Evolutionary conservation across 352 stramenopile species (phyloP).

Genomic region (Sclerospora graminicola): DNA sequence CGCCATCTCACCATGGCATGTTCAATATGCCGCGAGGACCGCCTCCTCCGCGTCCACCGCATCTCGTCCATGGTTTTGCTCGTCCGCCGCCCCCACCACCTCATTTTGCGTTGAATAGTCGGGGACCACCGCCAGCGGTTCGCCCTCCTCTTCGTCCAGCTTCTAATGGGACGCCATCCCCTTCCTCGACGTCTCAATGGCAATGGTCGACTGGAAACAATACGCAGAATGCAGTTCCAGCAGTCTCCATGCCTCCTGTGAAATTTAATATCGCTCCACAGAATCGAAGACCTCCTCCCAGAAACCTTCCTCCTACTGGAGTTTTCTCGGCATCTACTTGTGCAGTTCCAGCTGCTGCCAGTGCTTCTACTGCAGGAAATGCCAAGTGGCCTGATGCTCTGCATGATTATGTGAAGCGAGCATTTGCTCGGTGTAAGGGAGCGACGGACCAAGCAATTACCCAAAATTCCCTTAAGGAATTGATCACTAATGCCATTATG

Average conservation of each 20-base stretch:
- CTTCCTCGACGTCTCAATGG: constrained; percentile 31
- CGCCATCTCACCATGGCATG: constrained; percentile 15
- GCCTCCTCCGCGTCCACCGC: constrained; percentile 10
- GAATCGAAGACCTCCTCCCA: constrained; percentile 7
- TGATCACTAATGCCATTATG: constrained; percentile 80
- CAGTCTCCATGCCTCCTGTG: constrained; percentile 26
- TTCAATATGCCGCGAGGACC: constrained; percentile 14
- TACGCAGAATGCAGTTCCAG: not conserved
- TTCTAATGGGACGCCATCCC: constrained; percentile 9
- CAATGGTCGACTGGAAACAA: constrained; percentile 51
- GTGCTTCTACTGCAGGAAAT: constrained; percentile 20
- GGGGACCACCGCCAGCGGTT: constrained; percentile 22
- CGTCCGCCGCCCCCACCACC: constrained; percentile 12
- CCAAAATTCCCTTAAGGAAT: constrained; percentile 69
- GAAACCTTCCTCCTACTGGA: constrained; percentile 12
- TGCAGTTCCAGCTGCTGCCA: constrained; percentile 2
- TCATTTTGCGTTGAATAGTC: constrained; percentile 13
- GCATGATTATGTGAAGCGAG: constrained; percentile 81
- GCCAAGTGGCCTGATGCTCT: constrained; percentile 77
- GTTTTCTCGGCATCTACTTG: constrained; percentile 7
- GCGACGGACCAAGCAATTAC: constrained; percentile 65
- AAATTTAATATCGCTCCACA: constrained; percentile 30
- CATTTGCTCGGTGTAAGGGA: constrained; percentile 71
- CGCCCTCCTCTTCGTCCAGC: constrained; percentile 31
- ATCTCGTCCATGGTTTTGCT: constrained; percentile 7